Evolutionary conservation across 2,329 filamentous ascomycete genomes (phyloP), one percentile per base, ranked within the genome.

Genomic region (Ramularia endophylla): DNA sequence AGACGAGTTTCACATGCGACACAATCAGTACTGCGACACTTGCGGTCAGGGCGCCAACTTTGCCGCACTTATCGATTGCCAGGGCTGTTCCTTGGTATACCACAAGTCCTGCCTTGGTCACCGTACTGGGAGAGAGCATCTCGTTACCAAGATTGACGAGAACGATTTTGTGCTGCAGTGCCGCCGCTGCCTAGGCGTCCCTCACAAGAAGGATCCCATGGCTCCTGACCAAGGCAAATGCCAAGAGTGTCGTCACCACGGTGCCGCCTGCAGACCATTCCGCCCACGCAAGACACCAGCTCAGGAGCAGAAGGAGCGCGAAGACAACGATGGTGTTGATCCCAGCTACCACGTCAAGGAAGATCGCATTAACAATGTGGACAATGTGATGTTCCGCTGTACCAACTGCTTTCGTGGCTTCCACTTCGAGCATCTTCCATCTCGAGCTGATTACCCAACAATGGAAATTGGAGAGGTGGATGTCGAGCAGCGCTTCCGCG

Each of bases 81-180:
- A 98, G 65, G 92, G 92, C 20, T 98, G 92, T 61, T 87, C 83
- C 2, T 71, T 82, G 35, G 75, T 85, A 0, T 95, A 87, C 53
- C 92, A 98, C 65, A 87, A 85, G 61, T 68, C 67, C 29, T 98
- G 92, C 58, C 72, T 98, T 19, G 88, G 90, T 1, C 71, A 74
- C 36, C 78, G 92, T 36, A 77, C 75, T 38, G 70, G 63, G 9
- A 77, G 92, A 46, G 87, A 95, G n/a, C 92, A 97, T 61, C 68
- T 92, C 27, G 87, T 87, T 8, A 97, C 88, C 17, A 98, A 97
- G 61, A 65, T 95, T 38, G 81, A 72, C 2, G 71, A 83, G 1
- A 79, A 83, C 2, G 66, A 83, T 27, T 97, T 94, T 54, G 81
- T 98, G 12, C 68, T 98, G 28, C 92, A 98, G 60, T 98, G 92